Evolutionary conservation across 805 yeast genomes (phyloP), one percentile per base, ranked within the genome.

Genomic region (Zygosaccharomyces bailii): DNA sequence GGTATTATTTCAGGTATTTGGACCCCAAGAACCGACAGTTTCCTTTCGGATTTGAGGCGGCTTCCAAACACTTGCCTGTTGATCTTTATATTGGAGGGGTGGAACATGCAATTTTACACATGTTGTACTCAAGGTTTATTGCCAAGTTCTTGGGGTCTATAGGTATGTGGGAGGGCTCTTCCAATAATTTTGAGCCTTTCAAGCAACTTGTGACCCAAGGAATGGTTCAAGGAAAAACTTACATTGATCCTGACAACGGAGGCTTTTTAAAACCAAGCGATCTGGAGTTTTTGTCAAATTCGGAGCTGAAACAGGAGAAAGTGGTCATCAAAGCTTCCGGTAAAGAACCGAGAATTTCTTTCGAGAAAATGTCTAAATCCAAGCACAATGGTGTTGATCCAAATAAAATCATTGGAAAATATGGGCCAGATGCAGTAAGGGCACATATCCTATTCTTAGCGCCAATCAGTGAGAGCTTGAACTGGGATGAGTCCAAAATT

Each of bases 301-400:
- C 74, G n/a, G n/a, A n/a, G n/a, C n/a, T n/a, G n/a, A n/a, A n/a
- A 0, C 54, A 51, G 0, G 63, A 61, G 2, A 82, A 84, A 2
- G 36, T 41, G 2, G 53, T 63, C 3, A 71, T 85, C 6, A 72
- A 58, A 24, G 72, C 63, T 0, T 71, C 83, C 0, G 84, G 83
- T 1, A 56, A 61, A 27, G 48, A 57, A 0, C 87, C 96, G 0
- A 44, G 48, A 0, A 61, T 86, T 1, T 68, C 86, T 0, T 88
- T 64, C 59, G 98, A 93, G 59, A 93, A 93, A 60, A 93, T 93
- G 99, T 90, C 97, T 1, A 93, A 93, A 65, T 90, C 97, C 0
- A 93, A 93, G 59, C 82, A 80, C 59, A 93, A 93, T 58, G 99
- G 99, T 11, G 95, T 86, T 2, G 96, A 91, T 59, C 98, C 98